These are phyloP conservation scores for Phyllosticta citribraziliensis DNA, from an alignment of 2,329 filamentous ascomycete genomes.

Conservation along the genomic window DNA sequence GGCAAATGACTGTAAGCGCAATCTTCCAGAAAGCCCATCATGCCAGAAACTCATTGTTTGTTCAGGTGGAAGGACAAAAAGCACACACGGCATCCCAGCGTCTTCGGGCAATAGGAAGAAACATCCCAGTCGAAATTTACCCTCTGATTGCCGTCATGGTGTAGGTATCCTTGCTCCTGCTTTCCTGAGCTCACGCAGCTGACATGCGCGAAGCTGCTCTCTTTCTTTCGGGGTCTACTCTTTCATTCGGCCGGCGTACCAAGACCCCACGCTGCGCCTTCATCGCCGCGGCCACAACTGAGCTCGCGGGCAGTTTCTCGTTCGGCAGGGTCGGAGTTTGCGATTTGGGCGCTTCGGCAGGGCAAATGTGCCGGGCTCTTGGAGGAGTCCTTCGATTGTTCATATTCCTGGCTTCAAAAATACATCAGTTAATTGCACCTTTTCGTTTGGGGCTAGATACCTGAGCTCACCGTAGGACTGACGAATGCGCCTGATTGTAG, in stretches of 20 bases:
- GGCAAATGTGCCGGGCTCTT: neutral
- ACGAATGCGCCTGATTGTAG: too few species aligned
- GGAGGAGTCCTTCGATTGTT: neutral
- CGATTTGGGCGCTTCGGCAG: neutral
- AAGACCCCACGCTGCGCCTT: constrained; percentile 3
- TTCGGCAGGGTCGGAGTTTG: neutral
- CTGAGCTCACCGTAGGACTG: too few species aligned
- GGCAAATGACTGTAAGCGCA: neutral
- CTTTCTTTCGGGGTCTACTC: constrained; percentile 7
- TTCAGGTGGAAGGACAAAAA: neutral
- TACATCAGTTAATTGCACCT: too few species aligned
- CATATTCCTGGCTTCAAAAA: neutral
- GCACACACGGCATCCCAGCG: constrained; percentile 2
- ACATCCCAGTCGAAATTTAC: constrained; percentile 7
- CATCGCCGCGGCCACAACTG: neutral
- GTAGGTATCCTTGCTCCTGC: neutral
- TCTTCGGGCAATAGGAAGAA: neutral
- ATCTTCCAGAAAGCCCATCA: neutral
- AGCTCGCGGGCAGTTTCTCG: neutral
- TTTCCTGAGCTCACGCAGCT: neutral
- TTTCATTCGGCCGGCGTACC: neutral
- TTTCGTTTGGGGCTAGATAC: too few species aligned
- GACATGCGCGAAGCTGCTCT: neutral
- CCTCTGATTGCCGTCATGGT: constrained; percentile 1
- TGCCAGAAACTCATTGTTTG: neutral